These are phyloP conservation scores for Boletus tomentosulus DNA, from an alignment of 768 basidiomycete species.

Conservation along the genomic window DNA sequence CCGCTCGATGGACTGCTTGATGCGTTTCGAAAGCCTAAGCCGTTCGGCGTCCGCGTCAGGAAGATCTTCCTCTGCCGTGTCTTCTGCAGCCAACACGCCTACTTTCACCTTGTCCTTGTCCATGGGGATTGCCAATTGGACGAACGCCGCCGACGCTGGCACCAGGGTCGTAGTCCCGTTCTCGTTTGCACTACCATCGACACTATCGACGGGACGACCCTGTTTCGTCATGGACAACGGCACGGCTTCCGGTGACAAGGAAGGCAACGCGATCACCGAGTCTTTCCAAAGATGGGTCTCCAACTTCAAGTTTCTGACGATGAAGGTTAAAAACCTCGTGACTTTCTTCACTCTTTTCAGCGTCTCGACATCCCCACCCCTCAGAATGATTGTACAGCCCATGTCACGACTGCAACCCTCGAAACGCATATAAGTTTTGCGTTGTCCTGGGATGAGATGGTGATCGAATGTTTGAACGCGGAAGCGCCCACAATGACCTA, in stretches of 20 bases:
- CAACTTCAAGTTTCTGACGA: constrained; percentile 89
- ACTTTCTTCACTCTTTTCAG: constrained; percentile 87
- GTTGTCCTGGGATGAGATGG: constrained; percentile 83
- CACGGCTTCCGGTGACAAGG: constrained; percentile 61
- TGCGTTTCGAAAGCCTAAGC: constrained; percentile 65
- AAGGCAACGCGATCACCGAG: constrained; percentile 71
- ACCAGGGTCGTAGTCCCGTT: constrained; percentile 10
- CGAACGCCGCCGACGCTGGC: constrained; percentile 23
- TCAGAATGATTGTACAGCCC: constrained; percentile 90
- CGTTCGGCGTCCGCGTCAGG: constrained; percentile 72
- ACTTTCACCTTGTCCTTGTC: constrained; percentile 15
- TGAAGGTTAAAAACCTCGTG: constrained; percentile 86
- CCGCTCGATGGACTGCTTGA: constrained; percentile 77
- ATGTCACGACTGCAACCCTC: constrained; percentile 92
- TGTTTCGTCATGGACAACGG: constrained; percentile 36
- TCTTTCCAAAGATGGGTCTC: constrained; percentile 95
- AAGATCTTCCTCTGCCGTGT: constrained; percentile 42
- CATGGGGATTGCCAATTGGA: constrained; percentile 17
- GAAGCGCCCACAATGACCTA: constrained; percentile 85
- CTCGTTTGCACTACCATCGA: constrained; percentile 20
- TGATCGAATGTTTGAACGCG: constrained; percentile 94
- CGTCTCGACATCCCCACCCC: constrained; percentile 81
- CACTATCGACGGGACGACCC: constrained; percentile 23
- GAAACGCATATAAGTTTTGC: constrained; percentile 98
- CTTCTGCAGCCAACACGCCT: constrained; percentile 20